A percentile compares a stretch with the other conserved stretches of the same genome.
Evolutionary conservation across 768 basidiomycete genomes (phyloP).

Genomic region (Leccinum fibrillosum): DNA sequence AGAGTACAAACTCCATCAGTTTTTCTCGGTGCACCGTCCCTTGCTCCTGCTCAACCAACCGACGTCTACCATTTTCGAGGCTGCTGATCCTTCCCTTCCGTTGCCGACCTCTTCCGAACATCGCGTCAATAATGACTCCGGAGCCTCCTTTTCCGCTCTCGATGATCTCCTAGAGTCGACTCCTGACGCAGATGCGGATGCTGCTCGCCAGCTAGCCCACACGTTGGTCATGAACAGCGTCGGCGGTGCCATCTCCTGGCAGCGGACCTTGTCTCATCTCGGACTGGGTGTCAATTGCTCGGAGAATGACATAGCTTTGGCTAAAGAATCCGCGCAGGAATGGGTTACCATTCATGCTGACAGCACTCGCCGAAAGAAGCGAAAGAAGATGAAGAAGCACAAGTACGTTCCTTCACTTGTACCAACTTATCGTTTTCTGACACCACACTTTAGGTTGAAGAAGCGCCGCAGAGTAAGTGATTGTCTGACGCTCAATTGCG

Average conservation of each 20-base stretch:
- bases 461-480: constrained; percentile 80
- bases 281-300: constrained; percentile 55
- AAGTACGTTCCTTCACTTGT: constrained; percentile 57
- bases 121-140: constrained; percentile 28
- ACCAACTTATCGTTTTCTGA: constrained; percentile 10
- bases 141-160: constrained; percentile 23
- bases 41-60: constrained; percentile 68
- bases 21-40: constrained; percentile 80
- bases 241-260: constrained; percentile 64
- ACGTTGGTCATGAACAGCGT: constrained; percentile 67
- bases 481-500: background rate
- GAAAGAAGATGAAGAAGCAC: constrained; percentile 97
- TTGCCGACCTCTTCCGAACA: constrained; percentile 16
- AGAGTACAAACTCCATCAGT: constrained; percentile 78
- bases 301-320: constrained; percentile 48
- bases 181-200: constrained; percentile 73
- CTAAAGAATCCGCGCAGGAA: constrained; percentile 53
- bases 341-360: constrained; percentile 71
- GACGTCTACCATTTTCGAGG: constrained; percentile 50
- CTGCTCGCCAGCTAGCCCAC: constrained; percentile 75
- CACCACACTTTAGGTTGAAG: constrained; percentile 56
- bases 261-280: constrained; percentile 58
- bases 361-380: constrained; percentile 78
- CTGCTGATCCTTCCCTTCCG: constrained; percentile 19
- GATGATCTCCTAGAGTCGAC: constrained; percentile 50